Base-by-base conservation (phyloP, 1,139 yeast species). In the Groenewaldozyma auringiensis region DNA sequence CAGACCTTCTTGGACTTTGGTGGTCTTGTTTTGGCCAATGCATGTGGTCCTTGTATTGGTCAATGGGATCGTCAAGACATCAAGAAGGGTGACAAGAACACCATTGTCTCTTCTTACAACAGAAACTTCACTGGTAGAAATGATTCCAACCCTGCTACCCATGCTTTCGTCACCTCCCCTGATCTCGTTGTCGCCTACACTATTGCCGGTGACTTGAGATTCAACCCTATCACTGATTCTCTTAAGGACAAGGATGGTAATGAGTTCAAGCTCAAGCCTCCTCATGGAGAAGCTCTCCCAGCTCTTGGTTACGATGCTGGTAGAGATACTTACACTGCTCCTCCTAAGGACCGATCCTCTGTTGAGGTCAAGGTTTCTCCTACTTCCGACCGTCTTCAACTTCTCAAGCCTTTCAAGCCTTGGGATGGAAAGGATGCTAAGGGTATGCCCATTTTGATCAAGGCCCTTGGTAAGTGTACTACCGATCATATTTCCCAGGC, bases 401-500 rank as follows among this genome's bases (percentile, higher is more conserved):
- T 83, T 55, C 80, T 92, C 68, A 83, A 83, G 58, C 97, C 98
- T 56, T 92, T 92, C 75, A 70, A 78, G 59, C 75, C 94, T 54
- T 92, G 97, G 97, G 85, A 92, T 68, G 97, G 97, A 69, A 84
- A 88, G 76, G 96, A 92, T 66, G 89, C 94, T 62, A 68, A 72
- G 56, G 76, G 78, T 67, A 74, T 89, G 77, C 96, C 96, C 70
- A 88, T 92, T 59, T 83, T 92, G 72, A 87, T 92, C 73, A 92
- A 92, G 78, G 86, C 96, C 59, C 76, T 83, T 59, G 97, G 97
- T 75, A 92, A 92, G 81, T 88, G 96, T 70, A 92, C 98, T 66
- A 92, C 98, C 61, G 98, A 92, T 75, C 97, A 92, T 76, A 92
- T 92, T 66, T 89, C 97, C 65, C 88, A 86, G 94, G 98, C 98